Conservation (phyloP, 1,139 yeast species). For the Nakaseomyces kungkrabaensis region DNA sequence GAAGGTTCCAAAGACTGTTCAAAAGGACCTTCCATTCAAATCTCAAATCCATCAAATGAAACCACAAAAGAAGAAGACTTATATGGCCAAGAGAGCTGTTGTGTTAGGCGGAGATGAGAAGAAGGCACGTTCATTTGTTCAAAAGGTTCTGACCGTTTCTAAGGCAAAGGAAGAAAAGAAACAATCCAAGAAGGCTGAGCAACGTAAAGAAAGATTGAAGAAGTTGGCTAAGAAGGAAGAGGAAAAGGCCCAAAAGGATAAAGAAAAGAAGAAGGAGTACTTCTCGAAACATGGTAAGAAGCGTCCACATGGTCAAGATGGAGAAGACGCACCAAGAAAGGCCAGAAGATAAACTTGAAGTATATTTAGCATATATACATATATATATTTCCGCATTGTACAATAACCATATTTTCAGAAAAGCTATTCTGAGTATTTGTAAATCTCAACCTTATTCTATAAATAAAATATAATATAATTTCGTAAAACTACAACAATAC, state of each 20-base stretch:
- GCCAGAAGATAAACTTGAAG: slow-evolving; percentile 20
- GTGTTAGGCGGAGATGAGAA: slow-evolving; percentile 87
- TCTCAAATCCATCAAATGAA: slow-evolving; percentile 84
- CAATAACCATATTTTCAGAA: not conserved
- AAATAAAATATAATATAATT: no score
- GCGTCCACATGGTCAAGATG: slow-evolving; percentile 40
- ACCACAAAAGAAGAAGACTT: slow-evolving; percentile 77
- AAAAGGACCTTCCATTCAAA: slow-evolving; percentile 74
- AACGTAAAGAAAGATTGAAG: slow-evolving; percentile 66
- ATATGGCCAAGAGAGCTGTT: slow-evolving; percentile 87
- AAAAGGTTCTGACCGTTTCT: slow-evolving; percentile 73
- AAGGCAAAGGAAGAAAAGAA: slow-evolving; percentile 81
- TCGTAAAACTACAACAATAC: no score
- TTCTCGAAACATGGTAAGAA: slow-evolving; percentile 68
- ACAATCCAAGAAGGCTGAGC: slow-evolving; percentile 62
- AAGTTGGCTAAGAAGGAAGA: slow-evolving; percentile 68
- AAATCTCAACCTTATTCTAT: no score
- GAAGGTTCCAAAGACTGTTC: slow-evolving; percentile 72
- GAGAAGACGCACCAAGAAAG: slow-evolving; percentile 21
- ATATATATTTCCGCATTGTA: not conserved
- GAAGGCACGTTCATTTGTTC: slow-evolving; percentile 84
- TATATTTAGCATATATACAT: not conserved
- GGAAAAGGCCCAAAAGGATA: slow-evolving; percentile 61
- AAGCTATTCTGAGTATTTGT: not conserved
- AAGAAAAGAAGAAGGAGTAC: slow-evolving; percentile 77